Evolutionary conservation across 164 flowering plant species (phyloP), one percentile per base, ranked within the genome.

Genomic region (Annona squamosa): DNA sequence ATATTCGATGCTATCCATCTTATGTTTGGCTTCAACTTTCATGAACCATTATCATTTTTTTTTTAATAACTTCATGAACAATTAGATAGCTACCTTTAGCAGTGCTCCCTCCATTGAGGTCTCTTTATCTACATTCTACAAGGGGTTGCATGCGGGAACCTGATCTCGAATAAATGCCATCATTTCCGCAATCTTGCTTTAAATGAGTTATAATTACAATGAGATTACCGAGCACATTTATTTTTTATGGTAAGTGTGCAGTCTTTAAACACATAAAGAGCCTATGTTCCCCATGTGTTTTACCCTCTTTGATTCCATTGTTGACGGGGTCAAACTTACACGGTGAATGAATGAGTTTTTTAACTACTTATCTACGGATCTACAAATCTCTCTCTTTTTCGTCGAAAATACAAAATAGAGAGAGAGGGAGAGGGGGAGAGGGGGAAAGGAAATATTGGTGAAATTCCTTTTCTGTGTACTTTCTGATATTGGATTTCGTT

Each of bases 311-410:
- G 87, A 82, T 84, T 85, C 87, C 84, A 84, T 80, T 77, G 59
- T 84, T 86, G 86, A 86, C 87, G 86, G 37, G 37, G 89, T 87
- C 89, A 87, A 87, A 87, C 83, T 79, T 79, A 77, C 83, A 78
- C 76, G 70, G 65, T 12, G 13, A 2, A 71, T 70, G 71, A n/a
- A 80, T 81, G 77, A 52, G 2, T 52, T 52, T 52, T 6, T 52
- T 52, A 10, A 9, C 9, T 6, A 3, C 13, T 52, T 5, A 10
- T 0, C 59, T 77, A 72, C 81, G 75, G 62, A 67, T 48, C 44
- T 64, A 71, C 57, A 70, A 56, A 78, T 64, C 66, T 47, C 18
- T 17, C 56, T 19, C 70, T 59, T 67, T 46, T 71, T 41, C 52
- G 46, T 69, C 67, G 65, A 78, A 75, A 70, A 16, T 70, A 69